Conservation (phyloP, 441 rosid species). For the Erodium moschatum region DNA sequence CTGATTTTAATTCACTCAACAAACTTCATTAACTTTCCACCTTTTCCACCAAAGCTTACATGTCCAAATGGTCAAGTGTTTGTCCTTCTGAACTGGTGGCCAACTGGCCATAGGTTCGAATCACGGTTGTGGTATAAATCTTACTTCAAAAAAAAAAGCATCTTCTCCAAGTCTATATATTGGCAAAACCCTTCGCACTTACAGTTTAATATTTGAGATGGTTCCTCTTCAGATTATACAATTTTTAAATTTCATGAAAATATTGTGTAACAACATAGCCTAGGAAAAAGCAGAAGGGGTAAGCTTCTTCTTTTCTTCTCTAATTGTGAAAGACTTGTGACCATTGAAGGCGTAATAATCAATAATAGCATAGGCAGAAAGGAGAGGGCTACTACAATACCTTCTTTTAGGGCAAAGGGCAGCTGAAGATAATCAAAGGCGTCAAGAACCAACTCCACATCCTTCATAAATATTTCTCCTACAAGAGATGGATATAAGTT, state of each 20-base stretch:
- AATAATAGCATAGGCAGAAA: neutral
- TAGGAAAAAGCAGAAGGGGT: neutral
- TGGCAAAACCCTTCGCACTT: neutral
- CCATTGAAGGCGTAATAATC: neutral
- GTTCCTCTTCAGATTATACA: too few species aligned
- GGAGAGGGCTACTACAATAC: constrained; percentile 21
- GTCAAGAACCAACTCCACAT: constrained; percentile 75
- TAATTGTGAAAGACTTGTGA: neutral
- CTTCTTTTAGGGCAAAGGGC: constrained; percentile 72
- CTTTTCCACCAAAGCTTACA: too few species aligned
- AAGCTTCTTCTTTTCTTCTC: neutral
- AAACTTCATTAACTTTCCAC: neutral
- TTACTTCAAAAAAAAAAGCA: neutral
- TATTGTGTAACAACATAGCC: neutral
- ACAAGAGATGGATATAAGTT: neutral
- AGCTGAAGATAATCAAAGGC: constrained; percentile 85
- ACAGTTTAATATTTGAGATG: too few species aligned
- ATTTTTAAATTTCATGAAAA: too few species aligned
- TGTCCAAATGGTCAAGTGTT: too few species aligned
- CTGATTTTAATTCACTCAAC: neutral
- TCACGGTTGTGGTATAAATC: too few species aligned
- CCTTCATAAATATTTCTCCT: constrained; percentile 63
- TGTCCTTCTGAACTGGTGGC: too few species aligned
- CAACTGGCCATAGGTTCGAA: too few species aligned
- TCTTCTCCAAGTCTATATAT: neutral